Evolutionary conservation across 2,329 filamentous ascomycete species (phyloP).

Genomic region (Aspergillus ochraceoroseus): DNA sequence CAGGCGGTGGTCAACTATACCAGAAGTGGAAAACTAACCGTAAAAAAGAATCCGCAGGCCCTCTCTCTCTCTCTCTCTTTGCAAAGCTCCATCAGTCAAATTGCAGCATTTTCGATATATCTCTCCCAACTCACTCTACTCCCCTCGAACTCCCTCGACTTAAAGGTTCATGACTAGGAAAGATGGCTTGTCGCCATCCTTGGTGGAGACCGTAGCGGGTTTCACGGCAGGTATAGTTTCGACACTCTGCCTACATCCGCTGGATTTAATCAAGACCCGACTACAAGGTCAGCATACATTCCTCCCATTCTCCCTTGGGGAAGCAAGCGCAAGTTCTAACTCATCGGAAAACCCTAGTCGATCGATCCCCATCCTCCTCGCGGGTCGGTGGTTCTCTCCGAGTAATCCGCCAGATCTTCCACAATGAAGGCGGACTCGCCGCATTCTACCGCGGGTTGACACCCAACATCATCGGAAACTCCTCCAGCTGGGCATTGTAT

Average conservation of each 20-base stretch:
- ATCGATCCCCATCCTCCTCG: slow-evolving; percentile 47
- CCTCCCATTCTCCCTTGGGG: not conserved
- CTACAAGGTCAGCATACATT: slow-evolving; percentile 65
- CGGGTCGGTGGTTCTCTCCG: slow-evolving; percentile 51
- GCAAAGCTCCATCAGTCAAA: no score
- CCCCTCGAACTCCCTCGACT: not conserved
- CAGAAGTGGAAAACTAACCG: no score
- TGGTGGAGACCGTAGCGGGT: slow-evolving; percentile 83
- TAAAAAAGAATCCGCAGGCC: no score
- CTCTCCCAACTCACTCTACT: not conserved
- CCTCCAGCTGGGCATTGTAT: slow-evolving; percentile 83
- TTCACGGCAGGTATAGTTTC: slow-evolving; percentile 82
- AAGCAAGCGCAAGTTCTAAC: not conserved
- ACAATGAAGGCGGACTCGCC: slow-evolving; percentile 54
- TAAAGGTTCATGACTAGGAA: slow-evolving; percentile 42
- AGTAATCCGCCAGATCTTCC: slow-evolving; percentile 50
- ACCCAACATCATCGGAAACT: slow-evolving; percentile 88
- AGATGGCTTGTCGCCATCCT: slow-evolving; percentile 64
- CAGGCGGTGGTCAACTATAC: no score
- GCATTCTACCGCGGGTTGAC: slow-evolving; percentile 85
- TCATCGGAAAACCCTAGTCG: slow-evolving; percentile 38
- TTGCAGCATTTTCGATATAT: no score
- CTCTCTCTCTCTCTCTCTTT: no score
- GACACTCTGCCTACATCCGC: slow-evolving; percentile 81
- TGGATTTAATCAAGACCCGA: slow-evolving; percentile 94